These are phyloP conservation scores for Zygotorulaspora danielsina DNA, from an alignment of 805 yeast species.

Conservation along the genomic window DNA sequence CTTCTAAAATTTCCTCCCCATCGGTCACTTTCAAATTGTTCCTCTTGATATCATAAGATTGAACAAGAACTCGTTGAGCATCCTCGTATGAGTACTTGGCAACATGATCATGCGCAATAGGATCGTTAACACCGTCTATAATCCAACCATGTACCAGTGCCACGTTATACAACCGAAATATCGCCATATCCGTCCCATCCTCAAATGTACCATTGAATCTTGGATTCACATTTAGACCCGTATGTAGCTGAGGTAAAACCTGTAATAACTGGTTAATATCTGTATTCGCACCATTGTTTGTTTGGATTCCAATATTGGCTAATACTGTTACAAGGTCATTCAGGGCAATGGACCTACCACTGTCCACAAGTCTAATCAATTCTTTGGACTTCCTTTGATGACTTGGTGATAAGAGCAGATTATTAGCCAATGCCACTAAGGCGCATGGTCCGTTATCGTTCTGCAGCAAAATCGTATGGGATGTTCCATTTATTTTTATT, in stretches of 20 bases:
- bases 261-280: conserved; percentile 46
- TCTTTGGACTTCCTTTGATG: conserved; percentile 24
- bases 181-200: conserved; percentile 47
- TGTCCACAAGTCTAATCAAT: conserved; percentile 34
- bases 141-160: conserved; percentile 83
- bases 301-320: conserved; percentile 44
- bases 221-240: conserved; percentile 73
- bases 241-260: conserved; percentile 57
- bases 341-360: conserved; percentile 35
- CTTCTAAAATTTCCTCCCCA: conserved; percentile 31
- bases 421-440: conserved; percentile 68
- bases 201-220: conserved; percentile 58
- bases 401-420: conserved; percentile 51
- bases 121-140: conserved; percentile 41
- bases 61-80: conserved; percentile 54
- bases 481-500: conserved; percentile 35
- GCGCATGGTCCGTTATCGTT: conserved; percentile 89
- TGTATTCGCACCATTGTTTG: conserved; percentile 27
- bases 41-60: conserved; percentile 39
- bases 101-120: conserved; percentile 36
- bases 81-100: conserved; percentile 51
- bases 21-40: conserved; percentile 25
- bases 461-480: conserved; percentile 60
- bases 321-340: conserved; percentile 45
- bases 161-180: conserved; percentile 57